Percentiles rank a stretch among this genome's conserved stretches.
Evolutionary conservation across 164 flowering plant genomes (phyloP).

Genomic region (Stephania cephalantha): DNA sequence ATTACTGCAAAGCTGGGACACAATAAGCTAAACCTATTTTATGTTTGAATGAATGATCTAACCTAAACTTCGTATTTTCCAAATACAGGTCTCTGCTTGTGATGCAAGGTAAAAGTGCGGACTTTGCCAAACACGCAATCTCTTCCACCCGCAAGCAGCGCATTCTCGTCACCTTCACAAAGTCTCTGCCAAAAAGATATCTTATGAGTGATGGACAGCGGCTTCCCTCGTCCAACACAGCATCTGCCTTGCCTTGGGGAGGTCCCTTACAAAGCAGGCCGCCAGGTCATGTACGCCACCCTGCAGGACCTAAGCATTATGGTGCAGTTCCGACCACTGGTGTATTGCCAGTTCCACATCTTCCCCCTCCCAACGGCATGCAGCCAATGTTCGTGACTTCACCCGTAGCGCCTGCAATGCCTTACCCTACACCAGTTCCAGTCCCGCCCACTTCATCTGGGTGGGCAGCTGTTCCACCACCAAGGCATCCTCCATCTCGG

Average conservation of each 20-base stretch:
- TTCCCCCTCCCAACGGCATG: conserved; percentile 47
- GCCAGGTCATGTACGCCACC: conserved; percentile 44
- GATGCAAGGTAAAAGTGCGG: conserved; percentile 76
- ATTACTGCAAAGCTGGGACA: background rate
- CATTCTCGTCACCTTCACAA: conserved; percentile 60
- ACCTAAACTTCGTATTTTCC: conserved; percentile 1
- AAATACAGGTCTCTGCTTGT: conserved; percentile 57
- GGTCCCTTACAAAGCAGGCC: conserved; percentile 48
- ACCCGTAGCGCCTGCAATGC: conserved; percentile 45
- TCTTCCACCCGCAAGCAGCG: conserved; percentile 63
- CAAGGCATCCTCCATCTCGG: conserved; percentile 60
- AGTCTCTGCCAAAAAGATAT: conserved; percentile 49
- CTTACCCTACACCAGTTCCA: conserved; percentile 55
- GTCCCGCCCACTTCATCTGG: conserved; percentile 49
- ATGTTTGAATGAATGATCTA: background rate
- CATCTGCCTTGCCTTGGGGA: conserved; percentile 56
- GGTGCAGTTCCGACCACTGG: conserved; percentile 43
- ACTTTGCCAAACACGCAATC: conserved; percentile 67
- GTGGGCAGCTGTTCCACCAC: conserved; percentile 51
- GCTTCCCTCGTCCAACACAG: conserved; percentile 23
- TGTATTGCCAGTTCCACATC: conserved; percentile 53
- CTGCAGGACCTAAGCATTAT: conserved; percentile 46
- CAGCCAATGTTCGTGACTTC: conserved; percentile 55
- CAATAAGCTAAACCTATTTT: background rate
- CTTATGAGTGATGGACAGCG: conserved; percentile 27